Evolutionary conservation across 192 early-diverging fungal genomes (phyloP).

Genomic region (Allomyces arbusculus): DNA sequence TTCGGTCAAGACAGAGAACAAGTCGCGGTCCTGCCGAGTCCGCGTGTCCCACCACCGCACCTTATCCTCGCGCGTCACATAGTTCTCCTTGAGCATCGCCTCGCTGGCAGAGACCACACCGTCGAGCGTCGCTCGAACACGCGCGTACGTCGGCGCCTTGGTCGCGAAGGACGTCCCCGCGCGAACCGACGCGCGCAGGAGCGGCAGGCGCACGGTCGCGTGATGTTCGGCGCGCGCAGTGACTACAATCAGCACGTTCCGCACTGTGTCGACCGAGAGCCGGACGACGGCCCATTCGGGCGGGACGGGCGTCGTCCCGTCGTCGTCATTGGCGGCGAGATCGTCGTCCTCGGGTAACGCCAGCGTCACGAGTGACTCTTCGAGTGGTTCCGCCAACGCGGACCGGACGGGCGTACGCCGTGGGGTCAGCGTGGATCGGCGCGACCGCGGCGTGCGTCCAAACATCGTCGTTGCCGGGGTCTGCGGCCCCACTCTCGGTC

Average conservation of each 20-base stretch:
- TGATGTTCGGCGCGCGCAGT: background rate
- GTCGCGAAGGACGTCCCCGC: background rate
- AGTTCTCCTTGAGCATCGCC: slow-evolving; percentile 32
- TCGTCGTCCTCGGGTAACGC: background rate
- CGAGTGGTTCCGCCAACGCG: background rate
- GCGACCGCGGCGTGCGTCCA: background rate
- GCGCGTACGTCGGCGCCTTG: background rate
- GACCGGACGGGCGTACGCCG: background rate
- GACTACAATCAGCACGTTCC: background rate
- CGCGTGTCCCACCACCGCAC: slow-evolving; percentile 64
- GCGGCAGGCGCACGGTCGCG: background rate
- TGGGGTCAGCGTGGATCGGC: background rate
- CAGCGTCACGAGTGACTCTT: background rate
- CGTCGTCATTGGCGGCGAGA: background rate
- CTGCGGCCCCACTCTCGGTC: background rate
- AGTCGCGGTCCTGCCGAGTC: slow-evolving; percentile 39
- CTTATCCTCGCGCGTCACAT: slow-evolving; percentile 38
- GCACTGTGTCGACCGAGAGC: background rate
- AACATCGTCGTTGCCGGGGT: background rate
- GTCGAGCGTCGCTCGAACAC: background rate
- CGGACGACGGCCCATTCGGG: background rate
- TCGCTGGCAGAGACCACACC: slow-evolving; percentile 11
- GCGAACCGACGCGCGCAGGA: background rate
- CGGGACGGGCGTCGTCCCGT: background rate
- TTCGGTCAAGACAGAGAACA: slow-evolving; percentile 34